phyloP scores from a whole-genome alignment of 2,329 filamentous ascomycete genomes.

The Penicillium sp. region DNA sequence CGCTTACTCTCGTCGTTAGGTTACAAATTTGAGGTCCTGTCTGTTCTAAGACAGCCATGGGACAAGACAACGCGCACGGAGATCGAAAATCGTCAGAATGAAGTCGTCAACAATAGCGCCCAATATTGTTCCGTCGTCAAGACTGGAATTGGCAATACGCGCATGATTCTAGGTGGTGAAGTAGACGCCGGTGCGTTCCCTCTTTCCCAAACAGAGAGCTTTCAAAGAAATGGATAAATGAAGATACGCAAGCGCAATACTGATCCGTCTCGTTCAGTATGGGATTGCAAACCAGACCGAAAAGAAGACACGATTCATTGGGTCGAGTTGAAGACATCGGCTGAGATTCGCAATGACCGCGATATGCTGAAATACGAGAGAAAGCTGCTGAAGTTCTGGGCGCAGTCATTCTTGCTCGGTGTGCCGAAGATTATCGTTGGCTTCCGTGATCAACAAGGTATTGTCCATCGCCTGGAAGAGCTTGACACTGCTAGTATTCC shows the following conservation, averaged over 20 bases:
- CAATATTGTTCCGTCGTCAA: conserved; percentile 95
- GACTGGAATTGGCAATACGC: conserved; percentile 75
- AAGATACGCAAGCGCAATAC: neutral
- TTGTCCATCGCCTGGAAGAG: conserved; percentile 71
- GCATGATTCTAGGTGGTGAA: conserved; percentile 82
- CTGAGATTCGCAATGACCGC: conserved; percentile 64
- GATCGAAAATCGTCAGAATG: conserved; percentile 71
- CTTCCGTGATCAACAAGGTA: conserved; percentile 71
- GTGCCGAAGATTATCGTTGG: conserved; percentile 91
- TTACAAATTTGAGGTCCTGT: conserved; percentile 93
- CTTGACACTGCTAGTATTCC: conserved; percentile 79
- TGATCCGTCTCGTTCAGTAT: conserved; percentile 53
- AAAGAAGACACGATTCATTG: conserved; percentile 74
- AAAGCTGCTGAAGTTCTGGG: conserved; percentile 94
- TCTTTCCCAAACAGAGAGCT: neutral
- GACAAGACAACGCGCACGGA: conserved; percentile 67
- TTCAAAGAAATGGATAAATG: no score
- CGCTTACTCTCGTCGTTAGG: conserved; percentile 50
- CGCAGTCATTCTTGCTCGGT: conserved; percentile 89
- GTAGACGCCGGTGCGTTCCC: conserved; percentile 73
- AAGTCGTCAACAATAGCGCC: conserved; percentile 79
- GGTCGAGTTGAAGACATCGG: conserved; percentile 93
- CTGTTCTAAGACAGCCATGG: conserved; percentile 73
- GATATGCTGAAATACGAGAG: conserved; percentile 77
- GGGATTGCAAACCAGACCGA: conserved; percentile 72